Evolutionary conservation across 495 filamentous ascomycete genomes (phyloP).

Genomic region (Thozetella sp.): DNA sequence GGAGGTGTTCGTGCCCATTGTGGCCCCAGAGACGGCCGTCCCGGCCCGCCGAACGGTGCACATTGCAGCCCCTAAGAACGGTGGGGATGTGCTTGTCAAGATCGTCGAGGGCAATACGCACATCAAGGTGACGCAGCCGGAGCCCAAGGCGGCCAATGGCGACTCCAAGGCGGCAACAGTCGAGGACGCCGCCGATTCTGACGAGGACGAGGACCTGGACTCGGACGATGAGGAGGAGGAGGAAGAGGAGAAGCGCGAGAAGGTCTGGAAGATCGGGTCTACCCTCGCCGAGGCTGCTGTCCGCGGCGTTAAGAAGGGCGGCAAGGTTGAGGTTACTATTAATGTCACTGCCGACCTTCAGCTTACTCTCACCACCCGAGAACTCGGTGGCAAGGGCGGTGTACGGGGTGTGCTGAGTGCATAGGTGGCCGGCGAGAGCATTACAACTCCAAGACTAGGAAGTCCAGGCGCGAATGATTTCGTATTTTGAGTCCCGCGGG

Average conservation of each 20-base stretch:
- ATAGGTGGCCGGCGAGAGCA: constrained; percentile 7
- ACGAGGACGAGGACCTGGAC: constrained; percentile 59
- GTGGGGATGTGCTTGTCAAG: constrained; percentile 84
- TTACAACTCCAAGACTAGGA: not conserved
- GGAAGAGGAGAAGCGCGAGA: constrained; percentile 82
- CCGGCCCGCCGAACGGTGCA: constrained; percentile 83
- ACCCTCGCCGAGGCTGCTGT: constrained; percentile 86
- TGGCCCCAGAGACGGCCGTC: constrained; percentile 84
- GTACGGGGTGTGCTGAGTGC: constrained; percentile 68
- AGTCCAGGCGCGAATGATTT: not conserved
- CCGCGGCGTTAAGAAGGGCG: constrained; percentile 80
- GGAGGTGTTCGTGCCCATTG: constrained; percentile 74
- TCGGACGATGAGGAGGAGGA: constrained; percentile 77
- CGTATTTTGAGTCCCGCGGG: no score
- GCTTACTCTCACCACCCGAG: constrained; percentile 77
- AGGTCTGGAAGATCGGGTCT: constrained; percentile 87
- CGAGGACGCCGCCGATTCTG: constrained; percentile 45
- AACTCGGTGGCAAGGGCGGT: constrained; percentile 84
- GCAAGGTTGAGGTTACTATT: constrained; percentile 90
- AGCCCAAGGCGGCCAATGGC: constrained; percentile 71
- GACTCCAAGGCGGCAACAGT: constrained; percentile 35
- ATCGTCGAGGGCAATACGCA: constrained; percentile 83
- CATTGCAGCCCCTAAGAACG: constrained; percentile 70
- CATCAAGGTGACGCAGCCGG: constrained; percentile 88
- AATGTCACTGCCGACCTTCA: constrained; percentile 78